Base-by-base conservation (phyloP, 2,329 filamentous ascomycete genomes). In the Colletotrichum acutatum region DNA sequence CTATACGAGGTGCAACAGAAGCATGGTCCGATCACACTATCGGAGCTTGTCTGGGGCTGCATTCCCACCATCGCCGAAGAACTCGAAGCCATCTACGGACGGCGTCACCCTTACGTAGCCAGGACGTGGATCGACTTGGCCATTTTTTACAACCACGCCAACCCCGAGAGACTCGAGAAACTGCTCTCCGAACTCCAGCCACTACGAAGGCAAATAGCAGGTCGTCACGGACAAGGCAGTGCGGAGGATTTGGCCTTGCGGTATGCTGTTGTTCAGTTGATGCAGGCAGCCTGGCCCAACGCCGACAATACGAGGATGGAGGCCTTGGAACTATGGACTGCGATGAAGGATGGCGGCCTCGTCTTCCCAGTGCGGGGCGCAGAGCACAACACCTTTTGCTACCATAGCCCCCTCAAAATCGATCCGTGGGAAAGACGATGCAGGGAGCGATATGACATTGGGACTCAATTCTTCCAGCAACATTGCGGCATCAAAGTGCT, bases 1-100 rank as follows among this genome's bases (percentile, higher is more conserved):
- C 70, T 86, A 28, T 86, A 86, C 74, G 83, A 86, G 49, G 82
- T 86, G 6, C 83, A 85, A 68, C 84, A 86, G 70, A 85, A 85
- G 54, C 84, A 86, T 70, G 84, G 84, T 2, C 79, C 84, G 8
- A 76, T 76, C 3, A 84, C 82, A 9, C 76, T 86, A n/a, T 86
- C 84, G 5, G 83, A 86, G 65, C 76, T 86, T 14, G 76, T 86
- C 2, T 84, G 83, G 83, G 80, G 78, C 52, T 84, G 83, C 62
- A 80, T 83, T 46, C 82, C 84, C 2, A 80, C 81, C 2, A 82
- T 86, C 70, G 83, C 84, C 1, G 84, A 86, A 62, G 84, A 86
- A 74, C 76, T 86, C 22, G 84, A 86, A 65, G 83, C 83, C 34
- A 85, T 85, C 32, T 85, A 86, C 72, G 81, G 84, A 22, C 80